Percentiles rank a stretch among this genome's conserved stretches.
phyloP scores from a whole-genome alignment of 768 basidiomycete species.

The Rhodosporidiobolus odoratus region DNA sequence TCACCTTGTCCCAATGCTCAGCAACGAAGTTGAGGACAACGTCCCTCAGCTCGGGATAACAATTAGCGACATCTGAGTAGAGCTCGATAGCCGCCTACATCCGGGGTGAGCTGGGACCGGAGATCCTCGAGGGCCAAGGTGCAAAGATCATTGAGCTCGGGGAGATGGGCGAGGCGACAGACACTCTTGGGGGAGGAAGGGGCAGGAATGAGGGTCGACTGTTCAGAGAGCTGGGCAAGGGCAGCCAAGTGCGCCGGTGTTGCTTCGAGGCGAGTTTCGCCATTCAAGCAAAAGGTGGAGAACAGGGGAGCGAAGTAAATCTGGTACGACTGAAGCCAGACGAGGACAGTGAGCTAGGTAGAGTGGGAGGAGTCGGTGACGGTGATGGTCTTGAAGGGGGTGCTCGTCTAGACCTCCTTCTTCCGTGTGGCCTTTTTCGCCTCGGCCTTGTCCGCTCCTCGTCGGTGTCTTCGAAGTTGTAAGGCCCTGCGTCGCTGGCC shows the following conservation, averaged over 20 bases:
- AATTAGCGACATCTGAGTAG: not conserved
- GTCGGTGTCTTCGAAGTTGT: conserved; percentile 6
- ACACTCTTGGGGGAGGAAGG: conserved; percentile 11
- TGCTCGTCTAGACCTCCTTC: not conserved
- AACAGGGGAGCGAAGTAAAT: conserved; percentile 13
- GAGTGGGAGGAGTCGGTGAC: not conserved
- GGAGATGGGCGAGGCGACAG: conserved; percentile 19
- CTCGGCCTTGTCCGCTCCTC: conserved; percentile 4
- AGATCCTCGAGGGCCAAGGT: not conserved
- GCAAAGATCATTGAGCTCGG: not conserved
- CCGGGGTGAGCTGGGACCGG: not conserved
- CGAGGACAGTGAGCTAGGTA: conserved; percentile 15
- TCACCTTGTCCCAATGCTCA: not conserved
- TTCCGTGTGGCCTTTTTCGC: not conserved
- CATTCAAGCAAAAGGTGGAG: not conserved
- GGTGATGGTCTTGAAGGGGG: not conserved
- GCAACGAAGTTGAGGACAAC: not conserved
- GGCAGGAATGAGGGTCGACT: not conserved
- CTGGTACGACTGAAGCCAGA: conserved; percentile 1
- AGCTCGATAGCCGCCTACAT: not conserved
- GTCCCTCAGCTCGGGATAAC: not conserved
- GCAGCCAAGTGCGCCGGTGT: not conserved
- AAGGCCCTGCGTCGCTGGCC: not conserved
- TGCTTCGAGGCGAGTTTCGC: not conserved
- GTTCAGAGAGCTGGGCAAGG: not conserved